A percentile compares a stretch with the other conserved stretches of the same genome.
Conservation (phyloP, 129 eudicot species). For the Flaveria ramosissima region DNA sequence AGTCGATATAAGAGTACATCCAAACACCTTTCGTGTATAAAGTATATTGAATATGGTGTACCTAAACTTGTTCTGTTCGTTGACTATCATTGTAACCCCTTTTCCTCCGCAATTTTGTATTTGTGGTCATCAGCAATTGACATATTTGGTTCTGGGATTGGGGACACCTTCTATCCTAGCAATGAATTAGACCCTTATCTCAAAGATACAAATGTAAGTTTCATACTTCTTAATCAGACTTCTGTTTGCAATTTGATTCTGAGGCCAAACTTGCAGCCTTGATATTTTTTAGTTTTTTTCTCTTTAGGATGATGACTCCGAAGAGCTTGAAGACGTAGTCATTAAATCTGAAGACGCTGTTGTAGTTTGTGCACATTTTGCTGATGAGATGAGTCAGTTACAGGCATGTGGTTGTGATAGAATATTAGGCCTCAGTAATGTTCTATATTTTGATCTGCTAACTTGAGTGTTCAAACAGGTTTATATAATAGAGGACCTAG, state of each 20-base stretch:
- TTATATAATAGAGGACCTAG: constrained; percentile 71
- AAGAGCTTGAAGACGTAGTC: constrained; percentile 67
- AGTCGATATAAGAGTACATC: neutral
- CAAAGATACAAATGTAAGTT: constrained; percentile 64
- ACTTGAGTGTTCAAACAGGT: constrained; percentile 46
- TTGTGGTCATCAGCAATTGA: constrained; percentile 53
- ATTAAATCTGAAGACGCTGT: constrained; percentile 74
- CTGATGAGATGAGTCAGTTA: constrained; percentile 67
- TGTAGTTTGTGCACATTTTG: constrained; percentile 76
- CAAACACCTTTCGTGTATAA: neutral
- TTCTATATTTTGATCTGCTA: constrained; percentile 6
- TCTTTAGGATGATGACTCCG: constrained; percentile 73
- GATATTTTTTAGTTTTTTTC: neutral
- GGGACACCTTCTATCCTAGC: constrained; percentile 68
- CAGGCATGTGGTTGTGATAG: constrained; percentile 50
- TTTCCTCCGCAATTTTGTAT: neutral
- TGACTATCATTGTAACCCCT: neutral
- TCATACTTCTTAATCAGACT: neutral
- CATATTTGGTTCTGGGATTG: constrained; percentile 60
- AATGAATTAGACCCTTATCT: constrained; percentile 89
- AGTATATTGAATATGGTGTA: neutral
- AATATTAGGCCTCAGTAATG: neutral
- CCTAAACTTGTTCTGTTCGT: neutral
- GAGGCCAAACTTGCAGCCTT: constrained; percentile 14
- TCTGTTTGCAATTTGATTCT: constrained; percentile 4